A percentile compares a stretch with the other conserved stretches of the same genome.
These are phyloP conservation scores for Lasiosphaeria hispida DNA, from an alignment of 495 filamentous ascomycete species.

Conservation along the genomic window DNA sequence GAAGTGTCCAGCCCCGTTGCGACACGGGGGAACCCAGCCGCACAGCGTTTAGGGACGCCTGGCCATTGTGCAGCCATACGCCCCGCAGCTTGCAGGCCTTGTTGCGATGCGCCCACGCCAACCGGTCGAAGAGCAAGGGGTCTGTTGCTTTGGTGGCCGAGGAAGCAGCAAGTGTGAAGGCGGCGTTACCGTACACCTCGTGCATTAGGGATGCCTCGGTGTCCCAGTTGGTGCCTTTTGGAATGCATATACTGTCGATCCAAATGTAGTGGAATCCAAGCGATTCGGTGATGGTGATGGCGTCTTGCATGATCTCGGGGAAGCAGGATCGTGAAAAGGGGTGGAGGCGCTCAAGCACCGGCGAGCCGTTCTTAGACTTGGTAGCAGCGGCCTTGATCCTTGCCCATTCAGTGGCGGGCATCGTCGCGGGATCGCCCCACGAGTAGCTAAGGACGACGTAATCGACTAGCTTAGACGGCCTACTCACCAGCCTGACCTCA, in stretches of 20 bases:
- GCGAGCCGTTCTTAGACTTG: conserved; percentile 25
- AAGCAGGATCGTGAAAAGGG: conserved; percentile 19
- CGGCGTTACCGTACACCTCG: conserved; percentile 35
- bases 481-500: conserved; percentile 17
- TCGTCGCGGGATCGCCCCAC: conserved; percentile 30
- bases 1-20: conserved; percentile 31
- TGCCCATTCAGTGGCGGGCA: conserved; percentile 30
- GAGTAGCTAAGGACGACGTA: conserved; percentile 38
- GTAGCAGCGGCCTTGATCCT: conserved; percentile 31
- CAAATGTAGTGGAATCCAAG: conserved; percentile 28
- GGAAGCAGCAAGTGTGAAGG: conserved; percentile 30
- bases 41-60: conserved; percentile 23
- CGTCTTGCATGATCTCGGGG: conserved; percentile 31
- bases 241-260: conserved; percentile 36
- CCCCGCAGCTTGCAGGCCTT: conserved; percentile 27
- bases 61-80: conserved; percentile 23
- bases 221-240: conserved; percentile 36
- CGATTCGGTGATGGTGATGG: conserved; percentile 21
- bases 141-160: conserved; percentile 34
- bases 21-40: conserved; percentile 27
- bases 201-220: conserved; percentile 32
- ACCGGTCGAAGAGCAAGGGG: conserved; percentile 19
- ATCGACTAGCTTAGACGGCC: conserved; percentile 15
- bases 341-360: conserved; percentile 24
- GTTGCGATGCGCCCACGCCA: conserved; percentile 27